Percentiles rank a stretch among this genome's conserved stretches.
phyloP scores from a whole-genome alignment of 2,329 filamentous ascomycete genomes.

The Penicillium fuscoglaucum region DNA sequence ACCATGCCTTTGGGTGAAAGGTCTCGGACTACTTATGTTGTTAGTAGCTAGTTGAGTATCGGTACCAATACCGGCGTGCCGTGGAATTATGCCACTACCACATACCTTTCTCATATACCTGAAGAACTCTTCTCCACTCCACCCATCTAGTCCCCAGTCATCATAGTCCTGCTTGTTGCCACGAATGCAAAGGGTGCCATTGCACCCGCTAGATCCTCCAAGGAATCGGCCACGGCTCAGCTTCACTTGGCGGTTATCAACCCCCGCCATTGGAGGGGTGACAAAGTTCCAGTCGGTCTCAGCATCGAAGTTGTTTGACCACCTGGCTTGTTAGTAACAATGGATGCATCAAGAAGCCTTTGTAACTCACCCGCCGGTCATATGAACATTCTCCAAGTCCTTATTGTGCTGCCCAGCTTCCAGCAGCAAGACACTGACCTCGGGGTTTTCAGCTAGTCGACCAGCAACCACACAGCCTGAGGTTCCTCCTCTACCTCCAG shows the following conservation, averaged over 20 bases:
- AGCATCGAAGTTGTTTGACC: constrained; percentile 46
- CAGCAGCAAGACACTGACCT: constrained; percentile 46
- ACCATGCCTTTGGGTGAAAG: constrained; percentile 60
- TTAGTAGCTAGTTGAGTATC: background rate
- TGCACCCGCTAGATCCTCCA: constrained; percentile 46
- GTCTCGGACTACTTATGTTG: constrained; percentile 50
- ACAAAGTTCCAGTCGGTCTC: constrained; percentile 50
- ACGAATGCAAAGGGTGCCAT: constrained; percentile 48
- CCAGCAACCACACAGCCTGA: constrained; percentile 52
- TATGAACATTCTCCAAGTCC: constrained; percentile 49
- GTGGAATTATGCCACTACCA: background rate
- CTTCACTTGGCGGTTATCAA: constrained; percentile 45
- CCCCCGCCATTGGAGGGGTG: constrained; percentile 41
- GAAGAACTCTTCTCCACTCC: constrained; percentile 60
- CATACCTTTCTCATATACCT: constrained; percentile 56
- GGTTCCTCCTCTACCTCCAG: constrained; percentile 45
- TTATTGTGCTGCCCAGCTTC: constrained; percentile 51
- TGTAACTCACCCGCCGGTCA: constrained; percentile 42
- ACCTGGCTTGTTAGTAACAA: constrained; percentile 27
- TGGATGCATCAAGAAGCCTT: background rate
- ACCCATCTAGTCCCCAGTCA: constrained; percentile 56
- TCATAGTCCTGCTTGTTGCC: constrained; percentile 51
- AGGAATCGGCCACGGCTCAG: constrained; percentile 47
- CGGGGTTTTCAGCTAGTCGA: constrained; percentile 48
- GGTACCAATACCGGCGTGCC: background rate